Evolutionary conservation across 768 basidiomycete species (phyloP).

Genomic region (Sistotremastrum niveocremeum): DNA sequence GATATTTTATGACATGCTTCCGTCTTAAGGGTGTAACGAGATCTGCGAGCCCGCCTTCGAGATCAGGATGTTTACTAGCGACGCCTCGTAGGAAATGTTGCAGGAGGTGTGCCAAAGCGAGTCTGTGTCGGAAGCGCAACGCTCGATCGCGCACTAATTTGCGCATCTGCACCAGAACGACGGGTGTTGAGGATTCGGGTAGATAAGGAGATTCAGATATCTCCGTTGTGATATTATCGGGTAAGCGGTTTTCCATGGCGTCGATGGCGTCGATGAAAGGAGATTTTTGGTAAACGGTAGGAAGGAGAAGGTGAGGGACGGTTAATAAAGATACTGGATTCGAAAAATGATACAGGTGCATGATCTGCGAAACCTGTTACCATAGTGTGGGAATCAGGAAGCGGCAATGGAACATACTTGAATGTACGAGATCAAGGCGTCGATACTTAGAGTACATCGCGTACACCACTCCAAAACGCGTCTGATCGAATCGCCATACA

Average conservation of each 20-base stretch:
- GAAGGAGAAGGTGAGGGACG: conserved; percentile 13
- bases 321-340: conserved; percentile 40
- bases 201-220: background rate
- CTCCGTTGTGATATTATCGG: background rate
- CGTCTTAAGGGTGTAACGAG: background rate
- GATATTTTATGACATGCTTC: background rate
- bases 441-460: conserved; percentile 43
- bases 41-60: too few species aligned
- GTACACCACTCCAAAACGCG: conserved; percentile 44
- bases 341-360: conserved; percentile 56
- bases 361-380: conserved; percentile 27
- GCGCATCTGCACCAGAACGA: conserved; percentile 49
- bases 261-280: conserved; percentile 26
- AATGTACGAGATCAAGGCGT: conserved; percentile 41
- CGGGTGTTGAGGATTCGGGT: background rate
- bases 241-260: conserved; percentile 11
- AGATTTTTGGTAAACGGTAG: background rate
- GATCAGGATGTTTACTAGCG: too few species aligned
- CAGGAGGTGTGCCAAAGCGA: background rate
- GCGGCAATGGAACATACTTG: conserved; percentile 31
- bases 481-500: conserved; percentile 44
- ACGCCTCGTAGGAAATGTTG: too few species aligned
- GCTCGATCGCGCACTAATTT: conserved; percentile 50
- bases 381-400: background rate
- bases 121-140: background rate